phyloP scores from a whole-genome alignment of 169 alveolate species.

The Plasmodium sp. region DNA sequence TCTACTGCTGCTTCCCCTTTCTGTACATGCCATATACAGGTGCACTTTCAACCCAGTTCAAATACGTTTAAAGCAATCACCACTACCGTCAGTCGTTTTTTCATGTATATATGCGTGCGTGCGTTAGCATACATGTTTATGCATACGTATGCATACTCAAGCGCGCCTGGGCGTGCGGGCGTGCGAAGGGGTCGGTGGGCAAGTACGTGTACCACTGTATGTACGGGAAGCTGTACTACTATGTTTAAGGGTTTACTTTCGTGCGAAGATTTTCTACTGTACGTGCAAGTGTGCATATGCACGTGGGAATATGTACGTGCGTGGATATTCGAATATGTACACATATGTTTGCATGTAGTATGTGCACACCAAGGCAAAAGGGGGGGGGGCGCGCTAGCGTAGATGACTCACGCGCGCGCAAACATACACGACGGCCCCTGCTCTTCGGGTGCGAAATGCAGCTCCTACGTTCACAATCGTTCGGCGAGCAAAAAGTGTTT shows the following conservation, averaged over 20 bases:
- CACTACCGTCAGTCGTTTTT: conserved; percentile 1
- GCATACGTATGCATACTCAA: not conserved
- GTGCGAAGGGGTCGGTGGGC: not conserved
- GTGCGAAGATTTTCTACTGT: not conserved
- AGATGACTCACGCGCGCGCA: not conserved
- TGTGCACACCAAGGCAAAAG: not conserved
- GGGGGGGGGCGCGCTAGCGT: not conserved
- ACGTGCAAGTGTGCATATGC: not conserved
- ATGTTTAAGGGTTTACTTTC: not conserved
- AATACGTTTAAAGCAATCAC: not conserved
- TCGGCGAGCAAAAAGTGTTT: not conserved
- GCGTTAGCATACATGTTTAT: conserved; percentile 5
- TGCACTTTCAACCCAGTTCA: not conserved
- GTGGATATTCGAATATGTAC: not conserved
- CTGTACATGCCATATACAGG: conserved; percentile 9
- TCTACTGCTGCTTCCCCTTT: not conserved
- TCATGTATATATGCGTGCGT: not conserved
- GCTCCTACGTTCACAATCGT: not conserved
- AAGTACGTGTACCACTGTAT: not conserved
- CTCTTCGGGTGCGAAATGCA: not conserved
- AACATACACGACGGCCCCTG: not conserved
- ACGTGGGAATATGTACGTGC: not conserved
- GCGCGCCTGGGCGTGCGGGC: not conserved
- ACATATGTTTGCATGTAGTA: not conserved
- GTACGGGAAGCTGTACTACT: not conserved